These are phyloP conservation scores for Fragaria vesca DNA, from an alignment of 306 rosid species.

Conservation along the genomic window DNA sequence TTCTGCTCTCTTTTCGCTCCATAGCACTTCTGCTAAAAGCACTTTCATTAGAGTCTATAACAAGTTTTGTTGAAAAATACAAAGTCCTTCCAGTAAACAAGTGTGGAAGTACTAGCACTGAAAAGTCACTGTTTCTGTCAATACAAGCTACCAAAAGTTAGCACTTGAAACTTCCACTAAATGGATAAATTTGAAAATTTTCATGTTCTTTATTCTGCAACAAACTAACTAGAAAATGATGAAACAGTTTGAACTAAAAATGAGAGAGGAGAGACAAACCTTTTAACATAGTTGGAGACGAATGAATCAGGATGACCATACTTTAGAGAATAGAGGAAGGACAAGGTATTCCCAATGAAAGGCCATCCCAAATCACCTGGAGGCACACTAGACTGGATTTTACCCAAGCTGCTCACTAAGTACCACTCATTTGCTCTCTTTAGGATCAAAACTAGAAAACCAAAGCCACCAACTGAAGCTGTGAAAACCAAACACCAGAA, in stretches of 20 bases:
- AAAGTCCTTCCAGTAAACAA: no score
- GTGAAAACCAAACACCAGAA: constrained; percentile 19
- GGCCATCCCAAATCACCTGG: constrained; percentile 59
- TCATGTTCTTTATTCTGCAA: background rate
- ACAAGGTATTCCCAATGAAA: constrained; percentile 38
- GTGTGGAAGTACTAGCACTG: no score
- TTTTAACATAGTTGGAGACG: constrained; percentile 30
- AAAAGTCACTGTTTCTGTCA: background rate
- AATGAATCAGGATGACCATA: constrained; percentile 36
- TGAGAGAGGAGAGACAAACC: constrained; percentile 17
- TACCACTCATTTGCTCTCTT: constrained; percentile 54
- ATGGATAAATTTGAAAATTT: background rate
- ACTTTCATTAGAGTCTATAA: no score
- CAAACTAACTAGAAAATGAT: background rate
- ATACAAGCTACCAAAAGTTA: background rate
- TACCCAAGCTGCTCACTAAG: constrained; percentile 27
- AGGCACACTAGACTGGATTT: constrained; percentile 30
- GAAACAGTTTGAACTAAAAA: background rate
- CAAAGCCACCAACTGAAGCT: constrained; percentile 39
- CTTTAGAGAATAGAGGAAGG: constrained; percentile 34
- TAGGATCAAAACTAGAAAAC: constrained; percentile 35
- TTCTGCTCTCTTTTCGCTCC: no score
- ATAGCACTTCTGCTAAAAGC: no score
- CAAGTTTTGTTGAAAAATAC: no score
- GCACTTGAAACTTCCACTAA: background rate